Conservation (phyloP, 225 moss, liverwort and hornwort genomes). For the Physcomitrellopsis africana region DNA sequence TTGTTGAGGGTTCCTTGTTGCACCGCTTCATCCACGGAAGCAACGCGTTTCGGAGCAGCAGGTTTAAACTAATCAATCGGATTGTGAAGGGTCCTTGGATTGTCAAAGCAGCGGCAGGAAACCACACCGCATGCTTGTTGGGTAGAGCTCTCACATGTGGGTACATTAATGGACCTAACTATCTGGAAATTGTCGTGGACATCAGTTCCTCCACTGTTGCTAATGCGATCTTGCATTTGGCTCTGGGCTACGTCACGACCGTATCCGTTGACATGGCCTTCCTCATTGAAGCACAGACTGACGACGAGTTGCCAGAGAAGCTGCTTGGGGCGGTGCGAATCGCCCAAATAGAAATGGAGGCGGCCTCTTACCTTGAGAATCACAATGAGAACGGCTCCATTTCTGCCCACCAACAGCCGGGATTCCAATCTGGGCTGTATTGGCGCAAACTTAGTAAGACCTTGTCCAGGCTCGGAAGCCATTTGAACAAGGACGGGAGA, state of each 20-base stretch:
- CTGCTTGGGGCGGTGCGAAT: conserved; percentile 77
- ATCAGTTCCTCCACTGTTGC: conserved; percentile 79
- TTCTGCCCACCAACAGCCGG: not conserved
- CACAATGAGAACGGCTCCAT: not conserved
- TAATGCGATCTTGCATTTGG: conserved; percentile 82
- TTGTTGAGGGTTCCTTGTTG: conserved; percentile 59
- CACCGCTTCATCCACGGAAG: conserved; percentile 79
- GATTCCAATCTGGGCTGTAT: conserved; percentile 40
- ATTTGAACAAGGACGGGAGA: conserved; percentile 50
- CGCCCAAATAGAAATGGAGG: conserved; percentile 79
- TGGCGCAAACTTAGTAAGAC: conserved; percentile 71
- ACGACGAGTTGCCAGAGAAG: conserved; percentile 82
- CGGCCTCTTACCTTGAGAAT: conserved; percentile 47
- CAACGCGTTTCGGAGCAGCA: conserved; percentile 77
- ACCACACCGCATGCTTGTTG: conserved; percentile 80
- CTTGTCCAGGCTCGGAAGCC: conserved; percentile 52
- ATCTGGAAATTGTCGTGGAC: conserved; percentile 85
- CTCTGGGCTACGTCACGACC: conserved; percentile 75
- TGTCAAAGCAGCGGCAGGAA: conserved; percentile 68
- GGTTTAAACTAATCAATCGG: conserved; percentile 79
- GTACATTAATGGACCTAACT: conserved; percentile 64
- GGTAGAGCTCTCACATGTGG: conserved; percentile 79
- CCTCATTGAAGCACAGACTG: conserved; percentile 69
- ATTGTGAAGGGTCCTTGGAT: conserved; percentile 92
- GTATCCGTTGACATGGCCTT: conserved; percentile 91